Conservation (phyloP, 2,329 filamentous ascomycete genomes). For the Ilyonectria robusta region DNA sequence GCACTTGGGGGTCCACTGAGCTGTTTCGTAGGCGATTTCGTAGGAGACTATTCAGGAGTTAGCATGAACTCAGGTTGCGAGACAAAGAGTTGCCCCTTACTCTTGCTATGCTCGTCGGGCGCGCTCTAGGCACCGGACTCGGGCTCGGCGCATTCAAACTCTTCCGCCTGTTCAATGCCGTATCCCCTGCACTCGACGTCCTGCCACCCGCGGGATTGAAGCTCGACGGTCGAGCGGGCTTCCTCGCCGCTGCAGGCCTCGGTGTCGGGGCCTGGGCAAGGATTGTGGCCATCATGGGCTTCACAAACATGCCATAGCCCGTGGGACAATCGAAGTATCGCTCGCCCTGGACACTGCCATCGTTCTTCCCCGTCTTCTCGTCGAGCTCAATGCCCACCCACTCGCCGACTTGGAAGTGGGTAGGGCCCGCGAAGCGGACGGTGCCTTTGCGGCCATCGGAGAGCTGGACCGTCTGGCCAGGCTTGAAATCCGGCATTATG, state of each 20-base stretch:
- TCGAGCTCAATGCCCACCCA: constrained; percentile 94
- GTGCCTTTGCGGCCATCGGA: constrained; percentile 82
- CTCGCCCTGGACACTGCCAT: constrained; percentile 89
- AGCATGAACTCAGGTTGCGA: constrained; percentile 32
- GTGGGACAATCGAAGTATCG: constrained; percentile 89
- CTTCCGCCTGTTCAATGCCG: constrained; percentile 72
- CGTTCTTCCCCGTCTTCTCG: constrained; percentile 88
- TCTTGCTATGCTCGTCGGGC: constrained; percentile 70
- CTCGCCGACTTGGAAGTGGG: constrained; percentile 83
- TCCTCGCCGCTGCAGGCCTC: constrained; percentile 56
- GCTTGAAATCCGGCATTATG: constrained; percentile 68
- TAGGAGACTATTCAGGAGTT: constrained; percentile 72
- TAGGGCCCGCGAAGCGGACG: constrained; percentile 86
- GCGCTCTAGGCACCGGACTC: constrained; percentile 74
- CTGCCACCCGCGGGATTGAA: constrained; percentile 58
- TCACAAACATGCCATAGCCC: constrained; percentile 87
- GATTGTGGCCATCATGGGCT: constrained; percentile 77
- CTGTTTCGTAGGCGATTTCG: constrained; percentile 86
- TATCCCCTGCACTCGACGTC: constrained; percentile 62
- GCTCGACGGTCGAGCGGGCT: constrained; percentile 65
- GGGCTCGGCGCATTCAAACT: constrained; percentile 82
- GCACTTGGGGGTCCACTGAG: constrained; percentile 70
- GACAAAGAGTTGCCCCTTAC: constrained; percentile 56
- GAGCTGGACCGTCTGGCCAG: constrained; percentile 84
- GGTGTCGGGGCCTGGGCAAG: constrained; percentile 63